phyloP scores from a whole-genome alignment of 116 monocot species.

The Papilionanthe hybrid region DNA sequence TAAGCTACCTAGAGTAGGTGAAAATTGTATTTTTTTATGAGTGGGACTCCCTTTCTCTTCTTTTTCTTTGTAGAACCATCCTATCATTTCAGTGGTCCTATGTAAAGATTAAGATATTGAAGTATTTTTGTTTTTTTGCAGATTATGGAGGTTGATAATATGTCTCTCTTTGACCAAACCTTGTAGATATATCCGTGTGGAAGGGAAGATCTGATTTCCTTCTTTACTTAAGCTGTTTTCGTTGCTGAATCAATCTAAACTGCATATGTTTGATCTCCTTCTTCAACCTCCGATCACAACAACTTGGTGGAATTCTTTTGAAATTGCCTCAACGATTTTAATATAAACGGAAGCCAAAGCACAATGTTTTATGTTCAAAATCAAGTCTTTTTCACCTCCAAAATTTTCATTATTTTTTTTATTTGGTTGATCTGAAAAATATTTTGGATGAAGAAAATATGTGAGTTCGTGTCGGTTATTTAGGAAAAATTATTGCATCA shows the following conservation, averaged over 20 bases:
- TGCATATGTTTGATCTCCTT: no score
- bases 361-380: background rate
- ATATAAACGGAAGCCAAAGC: background rate
- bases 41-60: no score
- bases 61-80: no score
- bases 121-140: background rate
- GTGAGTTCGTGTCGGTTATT: no score
- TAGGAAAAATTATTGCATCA: no score
- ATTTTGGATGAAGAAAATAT: background rate
- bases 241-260: no score
- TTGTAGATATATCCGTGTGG: background rate
- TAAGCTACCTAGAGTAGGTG: no score
- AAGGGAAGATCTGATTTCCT: background rate
- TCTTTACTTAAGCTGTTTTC: background rate
- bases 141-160: background rate
- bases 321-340: no score
- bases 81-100: no score
- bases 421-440: background rate
- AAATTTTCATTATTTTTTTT: background rate
- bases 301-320: background rate
- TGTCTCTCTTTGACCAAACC: slow-evolving; percentile 7
- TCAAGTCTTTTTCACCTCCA: background rate
- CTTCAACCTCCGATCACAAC: no score
- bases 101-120: no score
- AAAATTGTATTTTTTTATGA: no score